Base-by-base conservation (phyloP, 768 basidiomycete genomes). In the Kwoniella europaea region DNA sequence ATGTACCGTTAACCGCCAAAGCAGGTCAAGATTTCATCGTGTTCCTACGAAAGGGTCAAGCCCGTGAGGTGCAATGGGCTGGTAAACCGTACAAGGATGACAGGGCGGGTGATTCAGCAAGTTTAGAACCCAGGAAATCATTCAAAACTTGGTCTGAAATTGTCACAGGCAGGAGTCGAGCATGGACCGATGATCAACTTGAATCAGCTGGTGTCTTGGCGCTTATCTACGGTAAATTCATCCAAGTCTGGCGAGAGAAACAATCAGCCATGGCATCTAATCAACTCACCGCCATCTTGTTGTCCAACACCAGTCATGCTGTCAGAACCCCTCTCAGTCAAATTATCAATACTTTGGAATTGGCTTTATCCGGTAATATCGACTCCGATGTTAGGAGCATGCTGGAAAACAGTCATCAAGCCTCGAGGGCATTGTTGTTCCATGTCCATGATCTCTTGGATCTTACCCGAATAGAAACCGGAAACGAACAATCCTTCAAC, bases 371-470 rank as follows among this genome's bases (percentile, higher is more conserved):
- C 74, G 91, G 91, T 2, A 87, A 88, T 4, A 84, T 93, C 69
- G 91, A 92, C 72, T 74, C 78, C 5, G 92, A 92, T 77, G 91
- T 91, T 13, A 86, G 91, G 53, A 89, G 90, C 60, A 92, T 92
- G 81, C 85, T 93, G 3, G 87, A 85, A 55, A 88, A 88, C 56
- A 90, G 90, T 35, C 90, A 93, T 82, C 86, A 88, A 53, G 92
- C 92, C 0, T 91, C 91, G 0, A 91, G 91, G 84, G 90, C 71
- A 68, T 84, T 93, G 22, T 83, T 93, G 3, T 92, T 92, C 84
- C 91, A 91, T 4, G 92, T 93, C 82, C 92, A 92, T 79, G 91
- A 93, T 82, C 84, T 93, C 10, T 85, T 93, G 76, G 92, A 92
- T 82, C 86, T 93, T 12, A 92, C 92, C 0, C 86, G 91, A 6